Base-by-base conservation (phyloP, 2,329 filamentous ascomycete species). In the Tolypocladium inflatum region DNA sequence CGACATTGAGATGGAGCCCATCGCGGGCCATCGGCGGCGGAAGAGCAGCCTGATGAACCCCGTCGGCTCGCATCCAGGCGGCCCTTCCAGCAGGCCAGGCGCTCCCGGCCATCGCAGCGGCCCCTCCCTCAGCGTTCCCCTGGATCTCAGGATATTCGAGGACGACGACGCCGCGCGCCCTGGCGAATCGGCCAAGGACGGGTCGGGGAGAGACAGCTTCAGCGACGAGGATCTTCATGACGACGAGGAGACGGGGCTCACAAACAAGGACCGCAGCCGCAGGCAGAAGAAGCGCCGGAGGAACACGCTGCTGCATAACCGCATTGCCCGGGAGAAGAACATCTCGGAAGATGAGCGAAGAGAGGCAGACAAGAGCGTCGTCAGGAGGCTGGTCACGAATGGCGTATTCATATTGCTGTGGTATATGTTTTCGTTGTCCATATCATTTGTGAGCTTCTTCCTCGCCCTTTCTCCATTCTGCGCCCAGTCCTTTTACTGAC, bases 341-440 rank as follows among this genome's bases (percentile, higher is more conserved):
- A 76, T 88, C 50, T 85, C 86, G n/a, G 80, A 81, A 48, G 84
- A 87, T 63, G 89, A 93, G 74, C 85, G 85, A 73, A 87, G 85
- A 66, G 76, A 90, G 68, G 90, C 90, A 8, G 88, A 94, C 74
- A 82, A 85, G 70, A 86, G 81, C 66, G 83, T 97, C 43, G 62
- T 90, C 54, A 86, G 78, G 70, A 85, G 80, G 58, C 76, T 92
- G 57, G 70, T 87, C 58, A 76, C 92, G 68, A 97, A 97, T 71
- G 82, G 80, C n/a, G 67, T 81, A n/a, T 76, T 99, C 63, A 96
- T 97, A 63, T 81, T 83, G 30, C 74, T 95, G 62, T 99, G 94
- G 93, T 94, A 85, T 63, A 76, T 91, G 43, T 97, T 97, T 74
- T 97, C 92, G 21, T 82, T 97, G 63, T 91, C 90, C 55, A 96